phyloP scores from a whole-genome alignment of 1,284 basidiomycete genomes.

The Pseudomicrostroma phylloplanum region DNA sequence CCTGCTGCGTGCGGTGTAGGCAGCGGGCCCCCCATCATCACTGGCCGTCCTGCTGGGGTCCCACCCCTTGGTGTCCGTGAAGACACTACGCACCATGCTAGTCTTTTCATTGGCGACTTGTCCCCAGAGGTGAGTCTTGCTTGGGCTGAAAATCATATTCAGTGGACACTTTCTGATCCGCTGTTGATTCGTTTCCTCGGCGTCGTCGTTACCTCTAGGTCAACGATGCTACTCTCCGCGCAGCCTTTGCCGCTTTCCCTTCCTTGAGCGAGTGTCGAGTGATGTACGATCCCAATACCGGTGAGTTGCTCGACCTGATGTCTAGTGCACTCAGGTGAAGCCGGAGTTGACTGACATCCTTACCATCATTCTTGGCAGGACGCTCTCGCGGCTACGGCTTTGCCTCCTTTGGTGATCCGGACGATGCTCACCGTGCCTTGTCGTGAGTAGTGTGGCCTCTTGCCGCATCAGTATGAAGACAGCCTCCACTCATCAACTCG shows the following conservation, averaged over 20 bases:
- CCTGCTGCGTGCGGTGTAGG: too few relatives aligned
- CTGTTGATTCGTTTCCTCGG: too few relatives aligned
- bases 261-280: constrained; percentile 92
- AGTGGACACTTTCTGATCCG: too few relatives aligned
- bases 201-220: constrained; percentile 57
- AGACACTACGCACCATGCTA: constrained; percentile 6
- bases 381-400: constrained; percentile 84
- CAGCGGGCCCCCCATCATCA: not conserved
- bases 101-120: constrained; percentile 6
- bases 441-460: constrained; percentile 1
- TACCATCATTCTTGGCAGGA: not conserved
- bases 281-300: constrained; percentile 57
- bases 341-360: not conserved
- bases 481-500: not conserved
- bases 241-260: constrained; percentile 91
- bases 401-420: constrained; percentile 88
- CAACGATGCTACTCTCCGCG: constrained; percentile 89
- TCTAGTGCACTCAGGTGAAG: not conserved
- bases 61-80: not conserved
- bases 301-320: not conserved
- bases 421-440: constrained; percentile 90
- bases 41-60: constrained; percentile 1
- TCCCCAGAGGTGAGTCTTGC: not conserved
- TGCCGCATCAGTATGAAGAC: not conserved
- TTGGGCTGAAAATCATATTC: not conserved